phyloP scores from a whole-genome alignment of 768 basidiomycete species.

The Leccinellum luteum region DNA sequence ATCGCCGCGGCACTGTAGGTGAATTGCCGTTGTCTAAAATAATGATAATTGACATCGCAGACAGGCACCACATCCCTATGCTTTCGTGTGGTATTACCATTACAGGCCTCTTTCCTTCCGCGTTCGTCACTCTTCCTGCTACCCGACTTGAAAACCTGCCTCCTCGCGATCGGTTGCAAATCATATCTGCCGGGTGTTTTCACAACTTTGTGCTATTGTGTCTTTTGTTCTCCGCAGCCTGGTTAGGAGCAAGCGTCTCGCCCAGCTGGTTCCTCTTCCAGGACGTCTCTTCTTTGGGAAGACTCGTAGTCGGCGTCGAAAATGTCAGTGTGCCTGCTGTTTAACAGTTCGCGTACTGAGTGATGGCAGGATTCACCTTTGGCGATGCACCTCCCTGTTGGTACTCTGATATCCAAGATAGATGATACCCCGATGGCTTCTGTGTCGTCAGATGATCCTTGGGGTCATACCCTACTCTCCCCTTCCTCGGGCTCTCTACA shows the following conservation, averaged over 20 bases:
- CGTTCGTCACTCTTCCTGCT: slow-evolving; percentile 65
- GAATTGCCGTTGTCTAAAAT: background rate
- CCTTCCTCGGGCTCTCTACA: slow-evolving; percentile 12
- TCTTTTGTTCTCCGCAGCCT: slow-evolving; percentile 39
- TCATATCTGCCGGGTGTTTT: slow-evolving; percentile 73
- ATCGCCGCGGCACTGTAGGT: slow-evolving; percentile 72
- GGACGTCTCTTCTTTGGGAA: slow-evolving; percentile 51
- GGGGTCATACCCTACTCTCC: slow-evolving; percentile 46
- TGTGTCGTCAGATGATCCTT: slow-evolving; percentile 31
- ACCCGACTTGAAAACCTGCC: slow-evolving; percentile 35
- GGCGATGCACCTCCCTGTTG: slow-evolving; percentile 49
- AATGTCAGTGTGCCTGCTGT: slow-evolving; percentile 39
- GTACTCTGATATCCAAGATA: slow-evolving; percentile 59
- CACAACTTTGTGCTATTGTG: slow-evolving; percentile 70
- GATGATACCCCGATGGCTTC: slow-evolving; percentile 56
- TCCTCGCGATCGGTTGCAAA: slow-evolving; percentile 48
- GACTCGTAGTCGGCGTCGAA: slow-evolving; percentile 54
- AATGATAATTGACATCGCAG: background rate
- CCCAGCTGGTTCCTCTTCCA: slow-evolving; percentile 43
- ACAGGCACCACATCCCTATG: slow-evolving; percentile 65
- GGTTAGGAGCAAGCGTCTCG: slow-evolving; percentile 27
- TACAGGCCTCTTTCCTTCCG: slow-evolving; percentile 64
- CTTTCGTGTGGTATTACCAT: slow-evolving; percentile 60
- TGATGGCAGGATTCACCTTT: slow-evolving; percentile 57
- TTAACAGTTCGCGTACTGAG: slow-evolving; percentile 4